Evolutionary conservation across 345 rosid genomes (phyloP).

Genomic region (Eucalyptus erythrocorys): DNA sequence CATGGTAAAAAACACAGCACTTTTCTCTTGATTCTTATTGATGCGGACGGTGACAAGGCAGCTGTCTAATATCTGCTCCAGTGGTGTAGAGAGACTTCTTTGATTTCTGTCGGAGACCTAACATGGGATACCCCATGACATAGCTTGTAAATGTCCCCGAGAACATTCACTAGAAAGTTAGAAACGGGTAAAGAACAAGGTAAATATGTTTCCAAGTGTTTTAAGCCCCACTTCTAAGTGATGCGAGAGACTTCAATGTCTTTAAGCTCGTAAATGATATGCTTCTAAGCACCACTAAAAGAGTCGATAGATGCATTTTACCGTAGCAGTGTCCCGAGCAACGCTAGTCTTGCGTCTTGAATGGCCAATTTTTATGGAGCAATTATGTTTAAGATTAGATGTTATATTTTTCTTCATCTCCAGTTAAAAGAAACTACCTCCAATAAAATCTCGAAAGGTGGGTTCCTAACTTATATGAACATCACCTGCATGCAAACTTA

Average conservation of each 20-base stretch:
- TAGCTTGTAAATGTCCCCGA: background rate
- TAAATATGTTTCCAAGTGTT: background rate
- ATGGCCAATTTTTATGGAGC: background rate
- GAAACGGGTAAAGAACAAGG: background rate
- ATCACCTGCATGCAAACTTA: background rate
- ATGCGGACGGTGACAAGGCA: background rate
- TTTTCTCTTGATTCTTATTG: background rate
- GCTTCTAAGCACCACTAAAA: background rate
- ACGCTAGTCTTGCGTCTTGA: accelerated
- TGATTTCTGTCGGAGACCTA: background rate
- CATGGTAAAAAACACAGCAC: background rate
- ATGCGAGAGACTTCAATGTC: background rate
- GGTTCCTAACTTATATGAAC: background rate
- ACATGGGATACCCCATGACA: background rate
- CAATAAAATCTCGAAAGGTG: background rate
- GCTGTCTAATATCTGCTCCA: background rate
- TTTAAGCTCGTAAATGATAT: background rate
- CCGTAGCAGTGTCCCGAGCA: accelerated
- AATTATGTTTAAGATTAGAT: background rate
- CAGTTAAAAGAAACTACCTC: background rate
- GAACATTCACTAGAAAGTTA: background rate
- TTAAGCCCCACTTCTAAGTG: background rate
- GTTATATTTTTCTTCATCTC: background rate
- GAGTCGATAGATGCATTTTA: background rate
- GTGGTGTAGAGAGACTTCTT: background rate